Evolutionary conservation across 805 yeast genomes (phyloP), one percentile per base, ranked within the genome.

Genomic region (Metahyphopichia silvanorum): DNA sequence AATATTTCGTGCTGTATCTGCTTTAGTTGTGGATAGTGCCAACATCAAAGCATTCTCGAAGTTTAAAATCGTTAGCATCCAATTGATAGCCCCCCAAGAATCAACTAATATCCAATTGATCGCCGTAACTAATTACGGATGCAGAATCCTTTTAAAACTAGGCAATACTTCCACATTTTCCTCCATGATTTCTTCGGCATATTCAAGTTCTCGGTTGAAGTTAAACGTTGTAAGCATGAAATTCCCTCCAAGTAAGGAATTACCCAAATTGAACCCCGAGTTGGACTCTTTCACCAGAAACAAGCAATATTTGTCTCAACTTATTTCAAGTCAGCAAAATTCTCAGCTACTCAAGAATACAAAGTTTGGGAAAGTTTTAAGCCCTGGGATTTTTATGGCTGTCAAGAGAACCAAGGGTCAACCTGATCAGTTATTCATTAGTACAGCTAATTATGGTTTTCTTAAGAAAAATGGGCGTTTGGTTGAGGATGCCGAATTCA

Each of bases 321-420:
- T 66, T 39, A 57, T 63, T 12, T 48, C 61, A 10, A 57, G 56
- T 39, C 73, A 67, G 38, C 71, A 66, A 37, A 62, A 59, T 37
- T 72, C 77, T 67, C 84, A 53, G 57, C 69, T 87, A 29, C 63
- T 81, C 36, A 74, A 71, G 38, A 74, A 82, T 27, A 70, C 83
- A 17, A 64, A 73, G 25, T 65, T 77, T 8, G 70, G 84, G 16
- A 70, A 75, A 20, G 66, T 89, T 9, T 66, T 86, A 19, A 78
- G 94, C 14, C 96, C 96, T 1, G 95, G 95, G n/a, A 79, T 87
- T 3, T 89, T 79, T 48, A 69, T 89, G 39, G 82, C 86, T 24
- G 84, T 82, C 9, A 65, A 64, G 35, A 72, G 75, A 32, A 63
- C 69, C 3, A 63, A 59, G 33, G 53, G 53, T 27, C 60, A 69